These are phyloP conservation scores for Aspergillus sclerotioniger DNA, from an alignment of 495 filamentous ascomycete species.

Conservation along the genomic window DNA sequence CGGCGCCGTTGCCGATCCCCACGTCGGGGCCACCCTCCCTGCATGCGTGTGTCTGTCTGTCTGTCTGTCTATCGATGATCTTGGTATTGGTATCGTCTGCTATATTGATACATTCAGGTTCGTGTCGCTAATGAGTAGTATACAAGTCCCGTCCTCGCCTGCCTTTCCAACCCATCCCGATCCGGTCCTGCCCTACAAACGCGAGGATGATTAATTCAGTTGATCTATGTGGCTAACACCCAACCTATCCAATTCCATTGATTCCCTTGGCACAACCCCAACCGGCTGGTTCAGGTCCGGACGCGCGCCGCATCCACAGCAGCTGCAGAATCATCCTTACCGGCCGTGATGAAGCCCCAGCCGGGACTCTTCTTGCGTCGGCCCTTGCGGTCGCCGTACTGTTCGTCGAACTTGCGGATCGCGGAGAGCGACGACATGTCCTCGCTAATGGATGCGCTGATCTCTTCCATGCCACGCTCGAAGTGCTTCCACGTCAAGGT, in stretches of 20 bases:
- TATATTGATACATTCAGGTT: constrained; percentile 19
- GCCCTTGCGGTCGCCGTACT: constrained; percentile 85
- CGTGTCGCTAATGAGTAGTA: constrained; percentile 21
- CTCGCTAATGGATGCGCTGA: constrained; percentile 88
- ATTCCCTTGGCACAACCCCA: background rate
- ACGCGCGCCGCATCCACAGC: constrained; percentile 37
- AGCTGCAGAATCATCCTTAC: constrained; percentile 20
- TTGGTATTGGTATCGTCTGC: background rate
- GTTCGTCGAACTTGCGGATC: constrained; percentile 94
- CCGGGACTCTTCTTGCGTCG: constrained; percentile 57
- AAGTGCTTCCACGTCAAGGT: constrained; percentile 70
- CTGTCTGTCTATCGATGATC: background rate
- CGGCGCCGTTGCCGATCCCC: background rate
- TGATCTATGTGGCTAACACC: constrained; percentile 5
- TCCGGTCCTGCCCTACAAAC: constrained; percentile 5
- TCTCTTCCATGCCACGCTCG: constrained; percentile 80
- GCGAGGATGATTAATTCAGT: background rate
- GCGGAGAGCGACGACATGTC: constrained; percentile 86
- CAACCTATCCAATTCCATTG: constrained; percentile 1
- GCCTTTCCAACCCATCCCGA: constrained; percentile 12
- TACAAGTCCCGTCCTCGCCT: constrained; percentile 14
- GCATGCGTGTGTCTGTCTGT: background rate
- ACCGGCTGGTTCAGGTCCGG: constrained; percentile 29
- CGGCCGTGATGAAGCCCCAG: constrained; percentile 43
- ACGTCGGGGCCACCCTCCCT: background rate